Conservation (phyloP, 306 rosid genomes). For the Cucumis hystrix region DNA sequence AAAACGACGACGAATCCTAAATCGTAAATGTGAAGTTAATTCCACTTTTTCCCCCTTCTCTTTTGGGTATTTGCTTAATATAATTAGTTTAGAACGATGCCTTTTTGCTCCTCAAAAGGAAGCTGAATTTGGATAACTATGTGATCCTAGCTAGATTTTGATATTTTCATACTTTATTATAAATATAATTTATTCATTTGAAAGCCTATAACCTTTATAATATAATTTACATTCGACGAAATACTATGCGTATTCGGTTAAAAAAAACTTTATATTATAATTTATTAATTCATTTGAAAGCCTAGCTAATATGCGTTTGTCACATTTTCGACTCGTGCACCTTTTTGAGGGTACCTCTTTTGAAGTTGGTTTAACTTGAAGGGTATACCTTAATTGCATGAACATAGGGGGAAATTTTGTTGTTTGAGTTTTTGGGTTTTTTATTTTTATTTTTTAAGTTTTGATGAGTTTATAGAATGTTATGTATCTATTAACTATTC, state of each 20-base stretch:
- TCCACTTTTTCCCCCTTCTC: background rate
- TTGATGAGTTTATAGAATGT: no score
- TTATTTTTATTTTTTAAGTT: no score
- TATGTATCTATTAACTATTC: no score
- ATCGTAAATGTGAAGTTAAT: background rate
- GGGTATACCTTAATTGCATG: no score
- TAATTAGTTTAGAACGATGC: no score
- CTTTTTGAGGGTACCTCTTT: no score
- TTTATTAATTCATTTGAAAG: background rate
- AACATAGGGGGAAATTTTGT: no score
- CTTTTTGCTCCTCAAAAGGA: background rate
- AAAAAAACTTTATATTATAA: background rate
- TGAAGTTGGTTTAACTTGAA: no score
- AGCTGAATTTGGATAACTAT: background rate
- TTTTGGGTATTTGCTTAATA: background rate
- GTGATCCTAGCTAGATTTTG: background rate
- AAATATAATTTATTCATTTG: background rate
- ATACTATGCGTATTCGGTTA: no score
- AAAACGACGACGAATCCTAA: background rate
- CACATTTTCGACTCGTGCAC: no score
- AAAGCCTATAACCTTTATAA: background rate
- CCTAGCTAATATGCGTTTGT: background rate
- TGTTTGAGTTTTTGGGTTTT: no score
- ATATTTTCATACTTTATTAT: background rate
- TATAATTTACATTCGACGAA: no score